Conservation (phyloP, 495 filamentous ascomycete genomes). For the Jackrogersella minutella region DNA sequence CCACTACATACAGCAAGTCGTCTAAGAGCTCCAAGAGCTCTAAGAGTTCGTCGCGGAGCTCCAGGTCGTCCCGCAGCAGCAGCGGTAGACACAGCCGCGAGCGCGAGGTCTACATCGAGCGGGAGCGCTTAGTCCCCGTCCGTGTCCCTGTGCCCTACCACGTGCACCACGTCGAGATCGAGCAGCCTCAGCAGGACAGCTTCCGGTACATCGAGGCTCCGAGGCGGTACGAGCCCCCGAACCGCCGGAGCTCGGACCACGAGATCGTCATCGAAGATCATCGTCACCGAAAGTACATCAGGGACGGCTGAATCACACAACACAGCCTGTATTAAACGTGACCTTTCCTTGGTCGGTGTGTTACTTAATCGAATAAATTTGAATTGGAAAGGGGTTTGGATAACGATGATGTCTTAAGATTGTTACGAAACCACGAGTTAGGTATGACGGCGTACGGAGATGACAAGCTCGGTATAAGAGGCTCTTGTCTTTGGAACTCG, state of each 20-base stretch:
- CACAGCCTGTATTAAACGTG: neutral
- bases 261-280: slow-evolving; percentile 46
- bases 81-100: slow-evolving; percentile 42
- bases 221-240: slow-evolving; percentile 38
- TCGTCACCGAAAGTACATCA: slow-evolving; percentile 38
- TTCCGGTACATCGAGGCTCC: slow-evolving; percentile 59
- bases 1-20: slow-evolving; percentile 28
- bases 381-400: neutral
- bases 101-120: slow-evolving; percentile 58
- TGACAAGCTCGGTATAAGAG: neutral
- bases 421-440: slow-evolving; percentile 30
- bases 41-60: slow-evolving; percentile 41
- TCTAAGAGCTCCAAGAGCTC: slow-evolving; percentile 38
- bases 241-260: slow-evolving; percentile 35
- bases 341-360: neutral
- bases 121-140: slow-evolving; percentile 53
- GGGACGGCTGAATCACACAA: slow-evolving; percentile 17
- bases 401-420: slow-evolving; percentile 22
- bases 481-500: neutral
- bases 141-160: slow-evolving; percentile 48
- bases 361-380: neutral
- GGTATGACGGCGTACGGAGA: neutral
- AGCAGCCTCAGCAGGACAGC: slow-evolving; percentile 49
- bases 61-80: slow-evolving; percentile 37
- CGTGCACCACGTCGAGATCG: slow-evolving; percentile 39